Base-by-base conservation (phyloP, 2,329 filamentous ascomycete species). In the Podosphaera aphanis region DNA sequence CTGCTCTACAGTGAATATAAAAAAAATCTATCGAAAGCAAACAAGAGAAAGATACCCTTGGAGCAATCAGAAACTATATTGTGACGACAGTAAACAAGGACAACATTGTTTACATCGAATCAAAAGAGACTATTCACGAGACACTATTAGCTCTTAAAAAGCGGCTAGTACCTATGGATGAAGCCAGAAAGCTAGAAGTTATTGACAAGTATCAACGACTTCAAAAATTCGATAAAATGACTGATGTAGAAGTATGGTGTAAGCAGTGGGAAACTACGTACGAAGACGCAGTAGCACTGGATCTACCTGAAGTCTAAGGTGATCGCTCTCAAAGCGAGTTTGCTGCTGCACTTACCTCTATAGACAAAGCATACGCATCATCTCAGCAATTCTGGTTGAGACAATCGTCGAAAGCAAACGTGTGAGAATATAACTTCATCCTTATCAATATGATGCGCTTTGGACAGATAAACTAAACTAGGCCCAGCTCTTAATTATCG, bases 151-250 rank as follows among this genome's bases (percentile, higher is more conserved):
- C 31, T 11, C 13, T 45, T 2, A 37, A 45, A 25, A 45, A 45
- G 20, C 43, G 43, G 13, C 21, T 38, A 25, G 31, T 31, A 13
- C 31, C 31, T 5, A 37, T 18, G 10, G 43, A 45, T 13, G 35
- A 38, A 29, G 43, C 43, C 18, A 16, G 29, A 38, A 45, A 37
- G 19, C 10, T 45, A 11, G 29, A 23, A 16, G 15, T 37, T 21
- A 38, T 38, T 38, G 16, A 45, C 11, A 45, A 45, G 23, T 45
- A 45, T 38, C 19, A 23, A 8, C 8, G 39, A 27, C 42, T 36
- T 20, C 3, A 15, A 5, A 3, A 16, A 7, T 36, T n/a, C 20
- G 31, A 33, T 18, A 15, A 13, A 23, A 29, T n/a, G 27, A 27
- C 8, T 23, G 27, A 43, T 18, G 8, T 43, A 10, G 40, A 31